phyloP scores from a whole-genome alignment of 768 basidiomycete species.

The Boletus subparvulus region DNA sequence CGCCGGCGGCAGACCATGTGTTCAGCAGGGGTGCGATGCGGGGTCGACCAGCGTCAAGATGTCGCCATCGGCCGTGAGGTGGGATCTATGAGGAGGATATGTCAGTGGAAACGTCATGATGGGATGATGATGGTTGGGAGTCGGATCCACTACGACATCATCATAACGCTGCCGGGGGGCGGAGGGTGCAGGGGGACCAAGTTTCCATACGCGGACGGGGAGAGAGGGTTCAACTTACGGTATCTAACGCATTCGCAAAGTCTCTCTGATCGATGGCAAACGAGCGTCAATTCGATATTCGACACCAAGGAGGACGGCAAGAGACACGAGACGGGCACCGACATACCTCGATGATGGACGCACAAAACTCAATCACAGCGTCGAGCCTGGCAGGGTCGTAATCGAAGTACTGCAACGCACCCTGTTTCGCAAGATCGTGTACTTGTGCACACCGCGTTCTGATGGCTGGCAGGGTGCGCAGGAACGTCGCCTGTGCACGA shows the following conservation, averaged over 20 bases:
- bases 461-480: conserved; percentile 87
- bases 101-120: conserved; percentile 3
- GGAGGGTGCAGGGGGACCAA: conserved; percentile 7
- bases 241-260: conserved; percentile 66
- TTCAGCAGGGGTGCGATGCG: conserved; percentile 62
- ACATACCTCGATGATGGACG: conserved; percentile 73
- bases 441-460: conserved; percentile 81
- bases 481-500: conserved; percentile 51
- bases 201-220: neutral
- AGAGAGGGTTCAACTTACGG: conserved; percentile 42
- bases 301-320: neutral
- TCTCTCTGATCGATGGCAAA: conserved; percentile 57
- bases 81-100: conserved; percentile 54
- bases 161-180: neutral
- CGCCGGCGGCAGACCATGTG: conserved; percentile 48
- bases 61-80: conserved; percentile 88
- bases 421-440: conserved; percentile 70
- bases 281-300: neutral
- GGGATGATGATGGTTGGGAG: neutral
- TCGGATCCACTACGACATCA: neutral
- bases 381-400: conserved; percentile 77
- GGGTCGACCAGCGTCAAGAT: conserved; percentile 68
- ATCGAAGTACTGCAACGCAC: conserved; percentile 80
- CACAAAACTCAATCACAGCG: conserved; percentile 71
- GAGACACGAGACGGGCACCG: neutral